Percentiles rank a stretch among this genome's conserved stretches.
Evolutionary conservation across 2,329 filamentous ascomycete species (phyloP).

Genomic region (Colletotrichum sp.): DNA sequence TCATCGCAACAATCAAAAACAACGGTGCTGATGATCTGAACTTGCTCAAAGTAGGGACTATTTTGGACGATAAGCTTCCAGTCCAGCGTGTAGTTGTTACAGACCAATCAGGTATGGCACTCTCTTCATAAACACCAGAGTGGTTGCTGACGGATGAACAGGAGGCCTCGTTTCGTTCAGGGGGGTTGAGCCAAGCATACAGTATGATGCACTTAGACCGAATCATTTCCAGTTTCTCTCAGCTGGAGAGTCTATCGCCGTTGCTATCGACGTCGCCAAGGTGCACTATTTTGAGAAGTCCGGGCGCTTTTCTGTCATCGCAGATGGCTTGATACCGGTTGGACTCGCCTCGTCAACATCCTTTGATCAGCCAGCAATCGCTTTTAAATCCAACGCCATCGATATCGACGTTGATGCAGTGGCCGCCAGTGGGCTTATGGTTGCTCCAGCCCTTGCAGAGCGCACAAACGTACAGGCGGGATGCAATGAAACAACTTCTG

Average conservation of each 20-base stretch:
- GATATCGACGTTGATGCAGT: conserved; percentile 15
- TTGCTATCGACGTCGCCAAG: conserved; percentile 18
- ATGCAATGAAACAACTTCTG: not conserved
- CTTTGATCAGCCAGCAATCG: conserved; percentile 12
- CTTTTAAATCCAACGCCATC: conserved; percentile 23
- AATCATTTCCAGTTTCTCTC: conserved; percentile 22
- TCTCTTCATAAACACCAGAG: not conserved
- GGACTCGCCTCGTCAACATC: conserved; percentile 12
- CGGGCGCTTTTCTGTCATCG: conserved; percentile 23
- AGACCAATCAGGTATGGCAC: not conserved
- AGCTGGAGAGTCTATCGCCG: conserved; percentile 19
- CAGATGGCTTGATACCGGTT: conserved; percentile 18
- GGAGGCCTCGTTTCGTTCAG: conserved; percentile 14
- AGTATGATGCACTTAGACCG: conserved; percentile 20
- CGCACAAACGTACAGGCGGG: conserved; percentile 14
- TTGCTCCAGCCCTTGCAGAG: not conserved
- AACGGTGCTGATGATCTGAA: conserved; percentile 24
- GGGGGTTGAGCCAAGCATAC: conserved; percentile 25
- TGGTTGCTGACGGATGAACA: not conserved
- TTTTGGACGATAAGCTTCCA: conserved; percentile 21
- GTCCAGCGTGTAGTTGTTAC: not conserved
- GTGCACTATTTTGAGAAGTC: conserved; percentile 22
- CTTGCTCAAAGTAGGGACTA: conserved; percentile 25
- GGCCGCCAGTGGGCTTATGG: not conserved
- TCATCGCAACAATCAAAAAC: conserved; percentile 23